These are phyloP conservation scores for Penicillium sp. DNA, from an alignment of 2,329 filamentous ascomycete genomes.

Conservation along the genomic window DNA sequence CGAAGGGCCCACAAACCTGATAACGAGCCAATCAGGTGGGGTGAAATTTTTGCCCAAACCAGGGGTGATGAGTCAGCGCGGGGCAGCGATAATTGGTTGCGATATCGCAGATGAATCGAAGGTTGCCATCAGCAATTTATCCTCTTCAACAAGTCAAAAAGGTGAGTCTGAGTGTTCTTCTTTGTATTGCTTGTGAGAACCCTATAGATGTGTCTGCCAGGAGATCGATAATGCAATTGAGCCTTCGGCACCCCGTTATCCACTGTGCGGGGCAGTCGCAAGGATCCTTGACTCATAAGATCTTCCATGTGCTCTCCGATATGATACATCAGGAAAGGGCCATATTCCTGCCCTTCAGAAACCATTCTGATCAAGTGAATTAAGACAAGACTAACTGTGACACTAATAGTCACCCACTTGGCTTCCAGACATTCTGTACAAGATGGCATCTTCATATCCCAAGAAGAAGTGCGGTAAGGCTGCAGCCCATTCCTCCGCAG, in stretches of 20 bases:
- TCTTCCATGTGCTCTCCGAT: conserved; percentile 6
- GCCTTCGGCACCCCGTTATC: conserved; percentile 3
- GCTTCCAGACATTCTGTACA: conserved; percentile 13
- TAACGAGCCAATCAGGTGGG: conserved; percentile 14
- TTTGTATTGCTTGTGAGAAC: neutral
- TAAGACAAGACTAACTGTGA: neutral
- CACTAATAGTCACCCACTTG: neutral
- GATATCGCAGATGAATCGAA: conserved; percentile 33
- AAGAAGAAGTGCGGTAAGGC: conserved; percentile 46
- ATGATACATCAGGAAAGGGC: neutral
- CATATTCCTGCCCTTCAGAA: neutral
- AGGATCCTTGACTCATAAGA: conserved; percentile 21
- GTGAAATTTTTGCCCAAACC: neutral
- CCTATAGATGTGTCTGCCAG: neutral
- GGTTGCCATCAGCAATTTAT: conserved; percentile 10
- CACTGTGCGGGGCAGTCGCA: conserved; percentile 19
- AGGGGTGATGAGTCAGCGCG: conserved; percentile 20
- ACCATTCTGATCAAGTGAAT: neutral
- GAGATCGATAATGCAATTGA: conserved; percentile 6
- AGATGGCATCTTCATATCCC: conserved; percentile 34
- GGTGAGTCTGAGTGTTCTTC: conserved; percentile 13
- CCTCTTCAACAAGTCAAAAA: conserved; percentile 10
- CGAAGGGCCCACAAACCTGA: neutral
- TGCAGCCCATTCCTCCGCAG: neutral
- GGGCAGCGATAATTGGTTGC: conserved; percentile 15